Evolutionary conservation across 2,329 filamentous ascomycete species (phyloP), one percentile per base, ranked within the genome.

Genomic region (Thelonectria olida): DNA sequence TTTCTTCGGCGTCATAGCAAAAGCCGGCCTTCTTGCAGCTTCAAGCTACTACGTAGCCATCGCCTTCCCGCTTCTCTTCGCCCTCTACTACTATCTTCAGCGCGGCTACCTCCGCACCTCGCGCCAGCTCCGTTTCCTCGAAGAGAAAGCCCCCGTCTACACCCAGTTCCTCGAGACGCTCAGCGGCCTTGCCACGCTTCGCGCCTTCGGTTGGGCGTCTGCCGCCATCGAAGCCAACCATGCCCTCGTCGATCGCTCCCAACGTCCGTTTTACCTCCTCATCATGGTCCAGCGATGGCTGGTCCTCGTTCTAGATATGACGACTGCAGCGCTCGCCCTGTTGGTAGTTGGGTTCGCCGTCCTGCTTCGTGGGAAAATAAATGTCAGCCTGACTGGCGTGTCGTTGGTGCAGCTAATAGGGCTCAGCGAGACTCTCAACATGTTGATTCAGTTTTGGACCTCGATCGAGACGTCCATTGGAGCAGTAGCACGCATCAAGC

Each of bases 221-320:
- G 68, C 73, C 3, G 75, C 78, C 54, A 74, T 80, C 15, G 66
- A 79, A 25, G 78, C 78, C 61, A 86, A 85, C 56, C 72, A 81
- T 15, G 63, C 67, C 4, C 76, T 85, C 0, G 74, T 89, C 2
- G 83, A 88, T 60, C 73, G 73, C 6, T 86, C 85, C 0, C 86
- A 89, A 65, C 74, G 77, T 20, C 85, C 86, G 0, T 85, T 83
- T 50, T 89, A 89, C 65, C 77, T 88, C 0, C 76, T 88, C 6
- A 83, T 80, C 57, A 81, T 82, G 38, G 80, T 87, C 4, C 87
- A 89, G 68, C 79, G 84, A 34, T 89, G 86, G 86, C 74, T 87
- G 0, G 79, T 76, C 0, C 72, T 88, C 1, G 81, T 84, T 0
- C 69, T 87, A 1, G 82, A 85, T 58, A 69, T 86, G 25, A 75